Evolutionary conservation across 192 early-diverging fungal genomes (phyloP).

Genomic region (Cetraspora pellucida): DNA sequence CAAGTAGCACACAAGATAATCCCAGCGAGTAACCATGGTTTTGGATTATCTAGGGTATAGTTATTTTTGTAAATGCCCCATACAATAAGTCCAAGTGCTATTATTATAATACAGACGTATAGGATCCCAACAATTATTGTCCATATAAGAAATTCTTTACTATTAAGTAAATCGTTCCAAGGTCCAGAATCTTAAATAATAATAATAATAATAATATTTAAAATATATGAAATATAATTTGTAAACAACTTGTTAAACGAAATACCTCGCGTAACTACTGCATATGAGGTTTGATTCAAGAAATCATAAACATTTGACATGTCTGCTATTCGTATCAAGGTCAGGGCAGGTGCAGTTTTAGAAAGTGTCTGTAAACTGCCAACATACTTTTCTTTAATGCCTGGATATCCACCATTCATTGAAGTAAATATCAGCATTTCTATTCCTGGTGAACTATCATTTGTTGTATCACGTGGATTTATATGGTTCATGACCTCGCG

Average conservation of each 20-base stretch:
- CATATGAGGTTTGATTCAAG: background rate
- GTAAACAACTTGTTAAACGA: background rate
- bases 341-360: background rate
- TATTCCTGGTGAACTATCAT: background rate
- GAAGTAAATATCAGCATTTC: background rate
- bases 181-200: background rate
- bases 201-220: background rate
- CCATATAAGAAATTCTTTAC: background rate
- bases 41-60: background rate
- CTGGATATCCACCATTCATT: background rate
- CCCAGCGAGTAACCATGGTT: background rate
- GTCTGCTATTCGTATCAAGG: background rate
- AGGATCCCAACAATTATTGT: background rate
- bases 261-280: background rate
- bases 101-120: background rate
- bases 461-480: background rate
- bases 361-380: background rate
- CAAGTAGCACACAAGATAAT: background rate
- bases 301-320: background rate
- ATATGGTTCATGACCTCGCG: background rate
- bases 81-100: background rate
- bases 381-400: background rate
- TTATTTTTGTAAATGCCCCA: background rate
- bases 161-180: background rate
- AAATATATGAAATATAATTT: background rate